phyloP scores from a whole-genome alignment of 345 rosid species.

The Brassica nigra region DNA sequence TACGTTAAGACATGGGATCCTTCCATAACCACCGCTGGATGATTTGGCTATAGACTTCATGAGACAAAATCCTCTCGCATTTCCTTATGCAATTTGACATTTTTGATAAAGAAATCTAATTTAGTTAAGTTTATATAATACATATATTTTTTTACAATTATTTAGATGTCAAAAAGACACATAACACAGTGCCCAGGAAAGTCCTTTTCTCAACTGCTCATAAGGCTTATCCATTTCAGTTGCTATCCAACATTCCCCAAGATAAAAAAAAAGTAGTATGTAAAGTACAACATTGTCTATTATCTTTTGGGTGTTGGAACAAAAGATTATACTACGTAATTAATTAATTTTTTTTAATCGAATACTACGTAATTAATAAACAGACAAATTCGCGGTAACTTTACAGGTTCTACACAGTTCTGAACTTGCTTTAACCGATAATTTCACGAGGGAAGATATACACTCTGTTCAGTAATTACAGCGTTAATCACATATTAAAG shows the following conservation, averaged over 20 bases:
- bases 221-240: slow-evolving; percentile 19
- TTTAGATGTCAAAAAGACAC: background rate
- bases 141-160: background rate
- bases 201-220: slow-evolving; percentile 18
- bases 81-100: background rate
- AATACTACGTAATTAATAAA: too few species aligned
- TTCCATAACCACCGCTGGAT: background rate
- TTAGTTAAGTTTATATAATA: background rate
- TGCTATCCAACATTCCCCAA: slow-evolving; percentile 7
- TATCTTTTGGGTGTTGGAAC: background rate
- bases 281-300: background rate
- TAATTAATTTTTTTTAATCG: too few species aligned
- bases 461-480: background rate
- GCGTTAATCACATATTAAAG: background rate
- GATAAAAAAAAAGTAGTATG: background rate
- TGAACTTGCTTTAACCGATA: slow-evolving; percentile 23
- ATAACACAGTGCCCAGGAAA: background rate
- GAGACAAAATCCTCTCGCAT: background rate
- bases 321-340: background rate
- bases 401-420: background rate
- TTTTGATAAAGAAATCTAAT: background rate
- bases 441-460: background rate
- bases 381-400: background rate
- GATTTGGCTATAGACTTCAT: background rate
- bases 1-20: background rate